Conservation (phyloP, 1,284 basidiomycete genomes). For the Sanguinoderma infundibulare region DNA sequence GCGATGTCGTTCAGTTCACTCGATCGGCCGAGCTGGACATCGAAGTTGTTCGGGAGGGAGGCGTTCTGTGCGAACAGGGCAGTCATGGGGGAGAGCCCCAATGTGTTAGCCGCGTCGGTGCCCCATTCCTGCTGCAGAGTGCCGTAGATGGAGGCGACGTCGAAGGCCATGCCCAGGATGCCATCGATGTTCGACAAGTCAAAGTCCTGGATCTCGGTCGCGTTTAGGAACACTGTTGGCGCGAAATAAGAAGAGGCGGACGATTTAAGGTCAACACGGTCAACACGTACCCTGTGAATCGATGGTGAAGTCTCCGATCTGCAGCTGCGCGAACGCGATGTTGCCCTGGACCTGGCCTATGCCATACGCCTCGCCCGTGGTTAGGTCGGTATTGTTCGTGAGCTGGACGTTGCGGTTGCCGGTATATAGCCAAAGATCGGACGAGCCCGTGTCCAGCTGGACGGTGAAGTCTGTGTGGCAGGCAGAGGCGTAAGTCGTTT, state of each 20-base stretch:
- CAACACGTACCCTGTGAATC: conserved; percentile 31
- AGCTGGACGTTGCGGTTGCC: conserved; percentile 14
- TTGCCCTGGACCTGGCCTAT: conserved; percentile 29
- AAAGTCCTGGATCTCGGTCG: conserved; percentile 17
- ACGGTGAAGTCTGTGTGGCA: conserved; percentile 13
- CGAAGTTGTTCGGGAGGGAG: conserved; percentile 33
- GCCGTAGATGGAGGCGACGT: conserved; percentile 7
- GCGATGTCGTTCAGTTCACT: conserved; percentile 29
- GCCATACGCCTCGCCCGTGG: conserved; percentile 24
- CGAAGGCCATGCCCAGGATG: conserved; percentile 23
- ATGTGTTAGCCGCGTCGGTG: conserved; percentile 21
- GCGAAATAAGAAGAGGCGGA: too few species aligned
- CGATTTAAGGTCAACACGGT: background rate
- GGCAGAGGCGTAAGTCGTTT: background rate
- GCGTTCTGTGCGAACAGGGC: conserved; percentile 37
- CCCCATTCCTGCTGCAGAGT: conserved; percentile 57
- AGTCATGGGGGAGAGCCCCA: conserved; percentile 18
- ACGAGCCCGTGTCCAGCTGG: conserved; percentile 14
- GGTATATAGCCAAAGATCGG: conserved; percentile 10
- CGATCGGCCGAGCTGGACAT: conserved; percentile 34
- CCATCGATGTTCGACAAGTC: conserved; percentile 1
- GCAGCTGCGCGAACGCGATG: conserved; percentile 32
- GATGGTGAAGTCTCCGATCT: conserved; percentile 34
- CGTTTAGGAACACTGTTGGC: conserved; percentile 35
- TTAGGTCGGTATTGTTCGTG: conserved; percentile 28